Evolutionary conservation across 1,139 yeast genomes (phyloP), one percentile per base, ranked within the genome.

Genomic region (Zygoascus hellenicus): DNA sequence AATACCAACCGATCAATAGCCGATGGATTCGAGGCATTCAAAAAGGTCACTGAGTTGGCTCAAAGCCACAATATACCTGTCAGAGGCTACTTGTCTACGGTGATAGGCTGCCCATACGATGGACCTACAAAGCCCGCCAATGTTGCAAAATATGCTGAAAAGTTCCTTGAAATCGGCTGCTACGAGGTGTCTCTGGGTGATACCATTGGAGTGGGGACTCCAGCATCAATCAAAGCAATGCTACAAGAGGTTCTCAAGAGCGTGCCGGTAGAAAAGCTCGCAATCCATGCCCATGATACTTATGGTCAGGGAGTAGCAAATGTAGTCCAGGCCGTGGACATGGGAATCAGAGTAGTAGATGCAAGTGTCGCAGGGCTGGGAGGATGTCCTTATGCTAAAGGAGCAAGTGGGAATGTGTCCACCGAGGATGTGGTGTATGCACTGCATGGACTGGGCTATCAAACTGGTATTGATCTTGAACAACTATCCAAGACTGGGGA

Each of bases 351-450:
- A 17, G 58, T 58, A 5, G 64, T 65, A 9, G 69, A 65, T 48
- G 50, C 63, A 31, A 59, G 64, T 19, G 66, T 64, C 0, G 67
- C 59, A 11, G 69, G 69, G 1, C 62, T 65, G 1, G 69, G 69
- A 16, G 69, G 69, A n/a, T 65, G 69, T 46, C 69, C 69, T 3
- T 65, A 62, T 45, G 68, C 69, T 26, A 64, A 62, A 47, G 69
- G 69, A 2, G 68, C 69, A 5, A 61, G 66, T 15, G 69, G 69
- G 15, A 65, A 65, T 44, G 67, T 65, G 2, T 57, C 67, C 3
- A 64, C 68, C 2, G 69, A 65, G 42, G 69, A 65, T 44, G 62
- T 65, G 1, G 65, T 63, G 13, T 65, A 65, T 46, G 61, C 65
- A n/a, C 54, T 65, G n/a, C 60, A 63, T 34, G 66, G 65, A 1